Evolutionary conservation across 371 early-diverging fungal species (phyloP), one percentile per base, ranked within the genome.

Genomic region (Mortierella sp.): DNA sequence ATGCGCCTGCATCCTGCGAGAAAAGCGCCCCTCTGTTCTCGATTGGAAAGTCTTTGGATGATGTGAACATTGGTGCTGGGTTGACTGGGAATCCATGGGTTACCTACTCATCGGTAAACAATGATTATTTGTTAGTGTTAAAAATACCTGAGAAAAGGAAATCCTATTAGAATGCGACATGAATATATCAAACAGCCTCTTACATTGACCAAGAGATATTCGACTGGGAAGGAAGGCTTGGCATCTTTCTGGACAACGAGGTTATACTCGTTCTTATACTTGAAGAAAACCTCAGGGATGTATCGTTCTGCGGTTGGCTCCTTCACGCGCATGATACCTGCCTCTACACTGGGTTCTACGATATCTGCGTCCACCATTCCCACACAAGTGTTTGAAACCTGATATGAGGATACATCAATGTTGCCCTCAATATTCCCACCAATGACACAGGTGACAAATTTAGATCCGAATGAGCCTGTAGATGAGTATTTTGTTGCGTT

Each of bases 281-380:
- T 94, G 90, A 96, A 99, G 77, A 97, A 96, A 5, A 99, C 94
- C 60, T 99, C 99, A 4, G 98, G 99, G 8, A 99, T 95, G 79
- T 98, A 99, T 9, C 93, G 91, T 64, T 91, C 90, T 16, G 87
- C 68, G 6, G 93, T 91, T 30, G 94, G 87, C 64, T 94, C 93
- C 75, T 88, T 88, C n/a, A 99, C 97, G 10, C 95, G 90, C 93
- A 99, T 93, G 49, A 94, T 87, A 10, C 90, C 87, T 1, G 99
- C 97, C 45, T 96, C 94, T 28, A 93, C 91, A 68, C 96, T 95
- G 0, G 99, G 94, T 64, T 97, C 96, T 8, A 99, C 89, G 64
- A 98, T 92, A n/a, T 91, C 94, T 28, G 97, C 98, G 26, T 94
- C 89, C n/a, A 92, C 92, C 91, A 99, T 92, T 5, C 96, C 97